phyloP scores from a whole-genome alignment of 768 basidiomycete genomes.

The Lenzites betulinus region DNA sequence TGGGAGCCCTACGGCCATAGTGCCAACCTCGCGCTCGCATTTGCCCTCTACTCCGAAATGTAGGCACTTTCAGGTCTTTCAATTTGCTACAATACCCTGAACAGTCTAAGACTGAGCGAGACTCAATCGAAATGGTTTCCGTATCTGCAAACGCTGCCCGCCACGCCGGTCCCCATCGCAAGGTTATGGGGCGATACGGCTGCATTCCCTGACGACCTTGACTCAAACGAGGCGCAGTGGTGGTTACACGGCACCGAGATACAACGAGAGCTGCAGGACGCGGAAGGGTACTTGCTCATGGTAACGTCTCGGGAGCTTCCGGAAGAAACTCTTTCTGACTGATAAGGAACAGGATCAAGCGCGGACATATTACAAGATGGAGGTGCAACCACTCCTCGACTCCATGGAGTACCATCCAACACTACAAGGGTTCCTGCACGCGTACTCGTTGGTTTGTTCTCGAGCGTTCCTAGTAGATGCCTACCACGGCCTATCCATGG shows the following conservation, averaged over 20 bases:
- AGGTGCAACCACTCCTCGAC: slow-evolving; percentile 21
- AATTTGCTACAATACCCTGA: neutral
- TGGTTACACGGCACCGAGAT: slow-evolving; percentile 40
- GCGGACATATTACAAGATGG: slow-evolving; percentile 24
- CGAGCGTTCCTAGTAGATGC: slow-evolving; percentile 52
- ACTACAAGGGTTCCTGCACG: slow-evolving; percentile 35
- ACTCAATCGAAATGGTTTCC: slow-evolving; percentile 58
- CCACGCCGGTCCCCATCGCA: slow-evolving; percentile 53
- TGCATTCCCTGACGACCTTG: slow-evolving; percentile 21
- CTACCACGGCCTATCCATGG: slow-evolving; percentile 48
- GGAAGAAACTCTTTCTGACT: neutral
- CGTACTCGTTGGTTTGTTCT: slow-evolving; percentile 49
- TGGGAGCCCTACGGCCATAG: slow-evolving; percentile 53
- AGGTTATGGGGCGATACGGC: slow-evolving; percentile 55
- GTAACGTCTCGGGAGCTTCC: slow-evolving; percentile 13
- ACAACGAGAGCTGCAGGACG: slow-evolving; percentile 26
- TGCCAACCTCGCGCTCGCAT: slow-evolving; percentile 60
- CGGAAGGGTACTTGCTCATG: slow-evolving; percentile 15
- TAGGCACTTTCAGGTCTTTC: slow-evolving; percentile 37
- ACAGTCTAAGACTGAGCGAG: slow-evolving; percentile 46
- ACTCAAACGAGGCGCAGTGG: slow-evolving; percentile 33
- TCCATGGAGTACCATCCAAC: slow-evolving; percentile 1
- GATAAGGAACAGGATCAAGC: slow-evolving; percentile 26
- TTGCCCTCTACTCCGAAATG: slow-evolving; percentile 69
- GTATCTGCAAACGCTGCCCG: slow-evolving; percentile 68